Percentiles rank a stretch among this genome's conserved stretches.
phyloP scores from a whole-genome alignment of 2,329 filamentous ascomycete species.

The Sporothrix brunneoviolacea region DNA sequence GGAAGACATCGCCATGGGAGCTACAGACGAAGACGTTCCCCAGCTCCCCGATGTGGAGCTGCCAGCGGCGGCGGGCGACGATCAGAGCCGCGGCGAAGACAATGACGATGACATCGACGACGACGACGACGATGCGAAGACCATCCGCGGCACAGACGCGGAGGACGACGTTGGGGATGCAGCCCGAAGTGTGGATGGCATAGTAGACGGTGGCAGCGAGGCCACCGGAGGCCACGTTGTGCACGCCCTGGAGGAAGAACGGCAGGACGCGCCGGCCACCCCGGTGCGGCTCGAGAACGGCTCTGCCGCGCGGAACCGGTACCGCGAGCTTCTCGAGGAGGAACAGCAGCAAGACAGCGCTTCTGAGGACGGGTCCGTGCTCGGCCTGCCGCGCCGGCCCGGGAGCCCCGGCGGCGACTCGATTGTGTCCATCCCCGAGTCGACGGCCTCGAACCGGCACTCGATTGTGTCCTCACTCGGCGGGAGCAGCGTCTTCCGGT shows the following conservation, averaged over 20 bases:
- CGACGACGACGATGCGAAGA: conserved; percentile 37
- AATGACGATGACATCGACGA: conserved; percentile 26
- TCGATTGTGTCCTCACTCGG: conserved; percentile 52
- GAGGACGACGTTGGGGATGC: conserved; percentile 16
- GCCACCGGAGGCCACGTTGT: conserved; percentile 29
- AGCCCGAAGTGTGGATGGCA: neutral
- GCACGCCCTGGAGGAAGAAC: conserved; percentile 28
- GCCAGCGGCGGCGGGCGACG: neutral
- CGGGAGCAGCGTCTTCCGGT: conserved; percentile 64
- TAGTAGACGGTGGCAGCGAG: neutral
- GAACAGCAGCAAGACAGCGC: conserved; percentile 38
- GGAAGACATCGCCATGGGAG: conserved; percentile 4
- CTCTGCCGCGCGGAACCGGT: conserved; percentile 32
- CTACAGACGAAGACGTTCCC: conserved; percentile 14
- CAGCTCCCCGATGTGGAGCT: conserved; percentile 8
- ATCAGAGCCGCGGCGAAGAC: neutral
- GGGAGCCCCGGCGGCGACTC: conserved; percentile 62
- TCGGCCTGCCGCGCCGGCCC: conserved; percentile 43
- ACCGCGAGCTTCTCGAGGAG: conserved; percentile 39
- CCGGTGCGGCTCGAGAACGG: conserved; percentile 25
- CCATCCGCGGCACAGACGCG: conserved; percentile 31
- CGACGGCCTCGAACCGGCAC: conserved; percentile 74
- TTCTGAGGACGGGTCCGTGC: conserved; percentile 47
- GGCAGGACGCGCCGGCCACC: conserved; percentile 24
- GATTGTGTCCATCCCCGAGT: conserved; percentile 66